Conservation (phyloP, 2,329 filamentous ascomycete genomes). For the Dryadomyces quercivorus region DNA sequence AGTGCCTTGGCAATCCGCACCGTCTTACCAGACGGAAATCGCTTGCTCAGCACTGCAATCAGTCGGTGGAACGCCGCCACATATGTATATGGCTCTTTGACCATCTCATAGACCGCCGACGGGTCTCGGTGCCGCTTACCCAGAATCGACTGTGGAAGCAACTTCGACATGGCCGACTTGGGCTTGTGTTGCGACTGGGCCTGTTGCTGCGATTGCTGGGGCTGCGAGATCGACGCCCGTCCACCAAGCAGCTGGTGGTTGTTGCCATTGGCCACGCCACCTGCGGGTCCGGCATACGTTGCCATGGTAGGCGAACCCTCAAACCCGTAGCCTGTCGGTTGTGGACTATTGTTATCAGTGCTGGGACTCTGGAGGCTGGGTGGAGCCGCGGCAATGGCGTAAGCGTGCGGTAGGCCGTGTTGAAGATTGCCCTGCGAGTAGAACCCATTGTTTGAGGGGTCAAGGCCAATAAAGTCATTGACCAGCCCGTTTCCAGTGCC, state of each 20-base stretch:
- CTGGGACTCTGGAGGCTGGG: constrained; percentile 51
- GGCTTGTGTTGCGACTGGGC: constrained; percentile 21
- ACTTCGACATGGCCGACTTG: constrained; percentile 28
- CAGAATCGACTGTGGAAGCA: constrained; percentile 36
- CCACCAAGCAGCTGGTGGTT: not conserved
- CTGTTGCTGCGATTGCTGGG: not conserved
- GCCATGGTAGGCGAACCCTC: constrained; percentile 41
- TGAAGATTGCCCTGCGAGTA: constrained; percentile 47
- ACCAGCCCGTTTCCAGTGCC: constrained; percentile 25
- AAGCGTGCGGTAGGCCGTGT: constrained; percentile 52
- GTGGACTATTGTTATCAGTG: constrained; percentile 52
- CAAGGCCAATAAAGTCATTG: constrained; percentile 40
- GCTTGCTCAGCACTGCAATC: constrained; percentile 64
- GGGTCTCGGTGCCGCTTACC: constrained; percentile 57
- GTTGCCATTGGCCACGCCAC: constrained; percentile 4
- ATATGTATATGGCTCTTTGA: constrained; percentile 86
- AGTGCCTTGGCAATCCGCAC: constrained; percentile 78
- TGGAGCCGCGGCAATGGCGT: constrained; percentile 51
- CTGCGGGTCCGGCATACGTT: constrained; percentile 15
- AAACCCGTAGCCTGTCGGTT: constrained; percentile 37
- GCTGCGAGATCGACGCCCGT: constrained; percentile 8
- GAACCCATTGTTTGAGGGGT: constrained; percentile 32
- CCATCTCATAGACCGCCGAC: constrained; percentile 74
- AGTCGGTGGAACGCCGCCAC: constrained; percentile 83
- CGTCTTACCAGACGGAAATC: constrained; percentile 66